Percentiles rank a stretch among this genome's conserved stretches.
Conservation (phyloP, 257 asterid species). For the Forsythia viridissima region DNA sequence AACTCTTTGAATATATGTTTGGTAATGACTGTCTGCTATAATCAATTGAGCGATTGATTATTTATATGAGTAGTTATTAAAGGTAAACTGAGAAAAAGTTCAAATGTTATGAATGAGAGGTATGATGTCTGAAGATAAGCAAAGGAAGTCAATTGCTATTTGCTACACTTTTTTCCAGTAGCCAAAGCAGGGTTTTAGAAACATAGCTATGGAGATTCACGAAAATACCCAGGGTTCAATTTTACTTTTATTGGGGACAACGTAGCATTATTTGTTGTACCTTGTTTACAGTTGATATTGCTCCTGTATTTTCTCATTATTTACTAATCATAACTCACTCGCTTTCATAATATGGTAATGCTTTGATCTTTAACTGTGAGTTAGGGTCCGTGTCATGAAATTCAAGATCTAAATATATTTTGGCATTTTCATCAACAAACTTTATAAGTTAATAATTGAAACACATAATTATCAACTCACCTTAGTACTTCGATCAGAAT, state of each 20-base stretch:
- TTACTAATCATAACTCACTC: not conserved
- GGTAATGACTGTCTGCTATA: not conserved
- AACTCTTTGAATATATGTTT: not conserved
- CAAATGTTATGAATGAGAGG: not conserved
- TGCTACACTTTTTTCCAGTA: not conserved
- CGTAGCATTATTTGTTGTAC: not conserved
- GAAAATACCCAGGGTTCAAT: not conserved
- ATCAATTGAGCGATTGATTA: not conserved
- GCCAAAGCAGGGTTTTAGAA: slow-evolving; percentile 4
- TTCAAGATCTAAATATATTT: slow-evolving; percentile 8
- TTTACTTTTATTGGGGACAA: not conserved
- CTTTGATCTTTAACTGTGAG: not conserved
- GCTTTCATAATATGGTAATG: not conserved
- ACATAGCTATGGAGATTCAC: not conserved
- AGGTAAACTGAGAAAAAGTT: not conserved
- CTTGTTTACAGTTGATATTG: not conserved
- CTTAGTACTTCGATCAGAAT: not conserved
- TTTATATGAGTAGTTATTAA: not conserved
- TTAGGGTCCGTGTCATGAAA: not conserved
- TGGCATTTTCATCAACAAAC: not conserved
- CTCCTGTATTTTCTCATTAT: not conserved
- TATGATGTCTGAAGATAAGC: not conserved
- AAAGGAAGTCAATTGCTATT: not conserved
- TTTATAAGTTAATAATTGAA: not conserved
- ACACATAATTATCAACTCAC: not conserved